Conservation (phyloP, 116 monocot species). For the Thalassia testudinum region DNA sequence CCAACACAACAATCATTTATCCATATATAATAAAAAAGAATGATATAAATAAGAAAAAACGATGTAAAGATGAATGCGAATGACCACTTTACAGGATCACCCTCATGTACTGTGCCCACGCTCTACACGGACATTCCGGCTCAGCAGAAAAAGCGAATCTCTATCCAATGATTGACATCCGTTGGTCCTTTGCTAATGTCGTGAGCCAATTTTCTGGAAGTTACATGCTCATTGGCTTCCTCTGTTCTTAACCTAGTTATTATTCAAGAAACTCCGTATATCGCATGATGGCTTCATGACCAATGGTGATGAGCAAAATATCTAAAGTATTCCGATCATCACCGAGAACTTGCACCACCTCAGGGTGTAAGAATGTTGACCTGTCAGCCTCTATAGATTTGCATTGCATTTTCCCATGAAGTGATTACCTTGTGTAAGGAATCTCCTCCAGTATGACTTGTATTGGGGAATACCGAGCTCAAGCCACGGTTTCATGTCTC, state of each 20-base stretch:
- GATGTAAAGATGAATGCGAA: neutral
- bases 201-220: neutral
- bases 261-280: neutral
- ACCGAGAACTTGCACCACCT: neutral
- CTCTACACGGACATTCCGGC: neutral
- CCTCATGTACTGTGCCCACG: neutral
- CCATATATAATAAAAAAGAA: neutral
- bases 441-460: constrained; percentile 77
- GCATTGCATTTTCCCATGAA: constrained; percentile 95
- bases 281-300: neutral
- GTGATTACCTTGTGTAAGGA: constrained; percentile 39
- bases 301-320: neutral
- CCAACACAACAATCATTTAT: neutral
- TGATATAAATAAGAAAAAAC: neutral
- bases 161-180: neutral
- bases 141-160: neutral
- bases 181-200: neutral
- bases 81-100: neutral
- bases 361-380: neutral
- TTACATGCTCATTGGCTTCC: neutral
- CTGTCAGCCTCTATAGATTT: constrained; percentile 23
- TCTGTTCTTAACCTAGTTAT: neutral
- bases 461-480: constrained; percentile 83
- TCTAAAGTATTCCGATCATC: neutral
- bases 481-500: constrained; percentile 99